Evolutionary conservation across 495 filamentous ascomycete genomes (phyloP).

Genomic region (Daldinia loculata): DNA sequence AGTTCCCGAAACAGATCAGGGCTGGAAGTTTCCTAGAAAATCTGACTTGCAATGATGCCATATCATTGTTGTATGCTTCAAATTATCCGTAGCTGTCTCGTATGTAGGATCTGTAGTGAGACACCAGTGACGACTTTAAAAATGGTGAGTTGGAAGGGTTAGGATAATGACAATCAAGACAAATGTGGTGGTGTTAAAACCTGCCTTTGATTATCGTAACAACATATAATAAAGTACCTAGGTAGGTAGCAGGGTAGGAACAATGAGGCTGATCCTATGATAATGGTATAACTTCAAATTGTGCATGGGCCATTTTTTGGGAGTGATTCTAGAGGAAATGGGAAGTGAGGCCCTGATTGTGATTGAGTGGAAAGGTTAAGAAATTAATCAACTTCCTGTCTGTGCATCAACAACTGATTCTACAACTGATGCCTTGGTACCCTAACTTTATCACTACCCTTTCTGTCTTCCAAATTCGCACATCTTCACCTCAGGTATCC

Average conservation of each 20-base stretch:
- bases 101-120: not conserved
- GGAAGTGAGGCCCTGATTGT: not conserved
- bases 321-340: not conserved
- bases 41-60: not conserved
- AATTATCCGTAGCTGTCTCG: not conserved
- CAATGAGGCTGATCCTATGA: not conserved
- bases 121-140: not conserved
- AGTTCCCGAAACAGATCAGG: not conserved
- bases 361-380: not conserved
- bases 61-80: not conserved
- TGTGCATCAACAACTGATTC: not conserved
- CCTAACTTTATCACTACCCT: not conserved
- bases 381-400: not conserved
- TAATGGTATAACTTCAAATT: not conserved
- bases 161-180: not conserved
- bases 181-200: not conserved
- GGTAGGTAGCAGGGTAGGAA: not conserved
- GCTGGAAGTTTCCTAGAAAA: not conserved
- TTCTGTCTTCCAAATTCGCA: not conserved
- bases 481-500: not conserved
- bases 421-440: not conserved
- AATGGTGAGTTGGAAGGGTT: not conserved
- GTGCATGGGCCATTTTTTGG: not conserved
- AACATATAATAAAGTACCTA: not conserved
- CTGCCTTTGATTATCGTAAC: not conserved